Conservation (phyloP, 2,329 filamentous ascomycete species). For the Cladosporium sp. region DNA sequence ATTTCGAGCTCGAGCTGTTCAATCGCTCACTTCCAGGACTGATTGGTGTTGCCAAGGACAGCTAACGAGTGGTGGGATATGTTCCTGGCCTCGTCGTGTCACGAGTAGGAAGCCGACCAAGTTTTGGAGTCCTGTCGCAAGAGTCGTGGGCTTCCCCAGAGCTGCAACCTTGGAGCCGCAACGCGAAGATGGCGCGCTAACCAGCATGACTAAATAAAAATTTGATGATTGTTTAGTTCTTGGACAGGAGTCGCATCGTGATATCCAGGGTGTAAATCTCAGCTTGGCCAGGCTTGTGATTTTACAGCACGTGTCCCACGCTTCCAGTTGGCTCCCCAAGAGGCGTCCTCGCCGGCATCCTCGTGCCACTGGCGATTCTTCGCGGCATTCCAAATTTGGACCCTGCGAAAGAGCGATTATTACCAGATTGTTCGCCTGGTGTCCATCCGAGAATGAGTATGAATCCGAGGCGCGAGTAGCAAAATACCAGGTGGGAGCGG, state of each 20-base stretch:
- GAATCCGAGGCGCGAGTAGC: background rate
- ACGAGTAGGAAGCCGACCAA: background rate
- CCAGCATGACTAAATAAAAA: background rate
- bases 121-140: background rate
- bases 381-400: background rate
- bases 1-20: background rate
- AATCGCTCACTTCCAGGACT: background rate
- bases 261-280: background rate
- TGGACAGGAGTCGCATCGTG: background rate
- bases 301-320: background rate
- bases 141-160: background rate
- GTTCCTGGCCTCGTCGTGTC: background rate
- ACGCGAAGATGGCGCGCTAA: background rate
- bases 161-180: background rate
- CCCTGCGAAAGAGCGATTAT: background rate
- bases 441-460: background rate
- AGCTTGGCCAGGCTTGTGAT: background rate
- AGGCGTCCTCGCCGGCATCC: background rate
- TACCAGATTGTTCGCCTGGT: background rate
- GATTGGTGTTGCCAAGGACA: background rate
- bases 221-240: background rate
- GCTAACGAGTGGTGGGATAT: background rate
- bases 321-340: background rate
- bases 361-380: background rate
- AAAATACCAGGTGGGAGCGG: background rate